Evolutionary conservation across 2,329 filamentous ascomycete genomes (phyloP).

Genomic region (Aspergillus neoniger): DNA sequence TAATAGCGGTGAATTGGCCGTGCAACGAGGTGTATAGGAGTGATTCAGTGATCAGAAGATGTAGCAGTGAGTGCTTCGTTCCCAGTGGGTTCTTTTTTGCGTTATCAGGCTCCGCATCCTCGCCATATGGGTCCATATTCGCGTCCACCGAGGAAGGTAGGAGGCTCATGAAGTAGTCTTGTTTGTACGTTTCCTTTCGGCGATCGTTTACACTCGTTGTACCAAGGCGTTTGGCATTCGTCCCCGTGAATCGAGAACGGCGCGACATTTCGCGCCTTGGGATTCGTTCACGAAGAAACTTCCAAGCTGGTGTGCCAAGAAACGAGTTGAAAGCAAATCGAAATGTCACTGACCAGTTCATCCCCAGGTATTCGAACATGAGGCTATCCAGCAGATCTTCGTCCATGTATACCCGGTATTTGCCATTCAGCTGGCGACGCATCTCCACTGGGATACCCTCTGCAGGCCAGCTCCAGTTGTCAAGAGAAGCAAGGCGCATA

Average conservation of each 20-base stretch:
- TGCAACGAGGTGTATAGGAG: slow-evolving; percentile 52
- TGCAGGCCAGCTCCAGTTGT: slow-evolving; percentile 55
- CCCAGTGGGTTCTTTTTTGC: slow-evolving; percentile 50
- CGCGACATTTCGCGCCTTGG: slow-evolving; percentile 44
- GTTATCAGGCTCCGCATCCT: slow-evolving; percentile 34
- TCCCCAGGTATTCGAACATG: slow-evolving; percentile 57
- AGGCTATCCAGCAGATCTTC: slow-evolving; percentile 60
- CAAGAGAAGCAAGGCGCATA: slow-evolving; percentile 54
- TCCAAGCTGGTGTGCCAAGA: slow-evolving; percentile 47
- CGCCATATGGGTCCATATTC: slow-evolving; percentile 42
- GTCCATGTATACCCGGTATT: slow-evolving; percentile 62
- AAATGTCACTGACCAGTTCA: slow-evolving; percentile 54
- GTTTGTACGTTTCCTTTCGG: slow-evolving; percentile 41
- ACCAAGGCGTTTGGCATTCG: background rate
- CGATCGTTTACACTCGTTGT: slow-evolving; percentile 33
- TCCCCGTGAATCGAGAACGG: slow-evolving; percentile 45
- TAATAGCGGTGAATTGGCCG: slow-evolving; percentile 55
- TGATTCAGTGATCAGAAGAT: slow-evolving; percentile 58
- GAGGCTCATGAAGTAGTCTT: slow-evolving; percentile 59
- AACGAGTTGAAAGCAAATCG: slow-evolving; percentile 44
- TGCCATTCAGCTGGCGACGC: slow-evolving; percentile 57
- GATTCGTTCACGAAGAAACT: slow-evolving; percentile 34
- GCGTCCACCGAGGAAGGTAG: slow-evolving; percentile 48
- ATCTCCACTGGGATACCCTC: slow-evolving; percentile 51
- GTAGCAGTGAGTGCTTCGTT: slow-evolving; percentile 60